Percentiles rank a stretch among this genome's conserved stretches.
These are phyloP conservation scores for Cladorrhinum sp. DNA, from an alignment of 2,329 filamentous ascomycete genomes.

Conservation along the genomic window DNA sequence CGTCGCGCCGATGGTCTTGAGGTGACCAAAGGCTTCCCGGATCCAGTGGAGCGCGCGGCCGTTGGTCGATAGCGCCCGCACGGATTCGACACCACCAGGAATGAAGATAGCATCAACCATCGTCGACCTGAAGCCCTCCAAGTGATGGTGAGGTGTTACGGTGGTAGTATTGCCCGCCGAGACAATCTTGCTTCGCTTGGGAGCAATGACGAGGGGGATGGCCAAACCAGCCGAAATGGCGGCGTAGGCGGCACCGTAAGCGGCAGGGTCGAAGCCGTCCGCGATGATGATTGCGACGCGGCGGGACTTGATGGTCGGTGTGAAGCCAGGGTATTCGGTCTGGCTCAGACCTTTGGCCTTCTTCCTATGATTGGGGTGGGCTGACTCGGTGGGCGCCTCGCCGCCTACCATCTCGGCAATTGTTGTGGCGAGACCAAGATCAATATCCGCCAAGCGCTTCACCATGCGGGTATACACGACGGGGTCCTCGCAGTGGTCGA, in stretches of 20 bases:
- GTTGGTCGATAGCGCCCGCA: constrained; percentile 62
- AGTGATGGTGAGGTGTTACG: constrained; percentile 69
- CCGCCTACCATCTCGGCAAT: constrained; percentile 71
- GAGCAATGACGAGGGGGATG: constrained; percentile 68
- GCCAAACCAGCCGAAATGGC: constrained; percentile 61
- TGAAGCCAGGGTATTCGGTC: constrained; percentile 60
- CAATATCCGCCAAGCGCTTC: constrained; percentile 67
- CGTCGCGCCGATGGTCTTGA: constrained; percentile 74
- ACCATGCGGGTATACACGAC: constrained; percentile 71
- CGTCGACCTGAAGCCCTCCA: constrained; percentile 74
- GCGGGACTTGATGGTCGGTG: constrained; percentile 66
- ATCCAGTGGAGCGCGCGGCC: constrained; percentile 75
- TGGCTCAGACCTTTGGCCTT: constrained; percentile 68
- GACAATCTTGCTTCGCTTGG: constrained; percentile 63
- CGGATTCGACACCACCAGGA: constrained; percentile 64
- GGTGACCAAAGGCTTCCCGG: constrained; percentile 75
- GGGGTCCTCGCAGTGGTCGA: constrained; percentile 79
- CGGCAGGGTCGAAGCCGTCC: constrained; percentile 68
- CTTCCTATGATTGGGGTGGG: constrained; percentile 61
- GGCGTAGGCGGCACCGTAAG: constrained; percentile 63
- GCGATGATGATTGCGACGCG: constrained; percentile 73
- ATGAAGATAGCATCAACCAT: constrained; percentile 80
- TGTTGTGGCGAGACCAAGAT: constrained; percentile 63
- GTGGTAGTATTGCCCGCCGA: constrained; percentile 46
- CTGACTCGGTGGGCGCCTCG: constrained; percentile 51